These are phyloP conservation scores for Polyplosphaeria fusca DNA, from an alignment of 495 filamentous ascomycete species.

Conservation along the genomic window DNA sequence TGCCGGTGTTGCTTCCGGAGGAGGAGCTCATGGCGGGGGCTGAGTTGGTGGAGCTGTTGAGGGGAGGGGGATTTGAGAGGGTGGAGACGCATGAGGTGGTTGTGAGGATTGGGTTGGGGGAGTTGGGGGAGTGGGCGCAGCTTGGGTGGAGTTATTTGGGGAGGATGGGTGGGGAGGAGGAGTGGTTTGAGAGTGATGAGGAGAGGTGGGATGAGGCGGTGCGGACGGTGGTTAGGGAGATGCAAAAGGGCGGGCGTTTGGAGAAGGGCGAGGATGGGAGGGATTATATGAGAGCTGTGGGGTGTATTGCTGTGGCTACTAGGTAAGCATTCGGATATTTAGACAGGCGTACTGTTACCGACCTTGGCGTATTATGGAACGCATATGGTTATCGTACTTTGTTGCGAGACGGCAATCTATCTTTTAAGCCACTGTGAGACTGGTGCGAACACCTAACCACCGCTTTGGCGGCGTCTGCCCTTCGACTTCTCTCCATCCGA, in stretches of 20 bases:
- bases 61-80: slow-evolving; percentile 2
- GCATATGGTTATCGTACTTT: too few relatives aligned
- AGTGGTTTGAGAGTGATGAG: slow-evolving; percentile 5
- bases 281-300: too few relatives aligned
- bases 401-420: too few relatives aligned
- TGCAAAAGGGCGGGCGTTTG: too few relatives aligned
- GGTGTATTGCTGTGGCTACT: too few relatives aligned
- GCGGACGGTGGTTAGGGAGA: neutral
- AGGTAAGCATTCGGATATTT: too few relatives aligned
- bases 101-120: neutral
- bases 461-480: too few relatives aligned
- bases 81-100: neutral
- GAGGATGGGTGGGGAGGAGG: neutral
- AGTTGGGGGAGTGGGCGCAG: slow-evolving; percentile 9
- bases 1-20: slow-evolving; percentile 1
- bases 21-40: neutral
- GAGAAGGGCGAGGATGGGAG: too few relatives aligned
- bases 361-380: too few relatives aligned
- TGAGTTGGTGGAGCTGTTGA: neutral
- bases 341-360: too few relatives aligned
- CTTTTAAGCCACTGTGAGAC: too few relatives aligned
- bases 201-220: slow-evolving; percentile 6
- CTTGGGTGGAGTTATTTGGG: slow-evolving; percentile 11
- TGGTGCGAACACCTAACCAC: too few relatives aligned
- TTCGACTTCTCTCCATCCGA: neutral